Percentiles rank a stretch among this genome's conserved stretches.
phyloP scores from a whole-genome alignment of 805 yeast species.

The Torulaspora indica region DNA sequence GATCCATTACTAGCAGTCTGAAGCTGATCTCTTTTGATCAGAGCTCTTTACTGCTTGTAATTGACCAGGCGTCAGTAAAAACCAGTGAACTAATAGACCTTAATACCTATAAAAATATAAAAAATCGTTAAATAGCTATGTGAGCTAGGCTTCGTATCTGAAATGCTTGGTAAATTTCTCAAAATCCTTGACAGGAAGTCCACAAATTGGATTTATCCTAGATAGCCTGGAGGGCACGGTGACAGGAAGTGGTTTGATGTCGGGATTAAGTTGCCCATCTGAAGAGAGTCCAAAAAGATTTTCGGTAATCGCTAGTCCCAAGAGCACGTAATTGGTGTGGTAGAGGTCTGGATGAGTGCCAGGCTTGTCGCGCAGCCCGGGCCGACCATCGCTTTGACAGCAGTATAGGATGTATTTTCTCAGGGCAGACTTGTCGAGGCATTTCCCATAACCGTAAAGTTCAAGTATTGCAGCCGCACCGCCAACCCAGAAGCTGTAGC shows the following conservation, averaged over 20 bases:
- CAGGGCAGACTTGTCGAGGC: slow-evolving; percentile 54
- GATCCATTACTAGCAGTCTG: slow-evolving; percentile 13
- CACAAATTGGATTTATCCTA: slow-evolving; percentile 54
- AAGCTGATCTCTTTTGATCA: background rate
- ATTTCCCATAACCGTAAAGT: slow-evolving; percentile 25
- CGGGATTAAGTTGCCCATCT: background rate
- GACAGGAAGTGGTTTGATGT: background rate
- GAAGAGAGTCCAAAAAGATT: slow-evolving; percentile 10
- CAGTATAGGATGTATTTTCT: slow-evolving; percentile 66
- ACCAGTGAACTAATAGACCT: background rate
- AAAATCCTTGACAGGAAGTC: slow-evolving; percentile 46
- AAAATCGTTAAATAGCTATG: background rate
- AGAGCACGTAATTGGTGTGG: slow-evolving; percentile 79
- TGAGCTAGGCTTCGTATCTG: slow-evolving; percentile 1
- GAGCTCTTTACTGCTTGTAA: background rate
- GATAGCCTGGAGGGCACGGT: slow-evolving; percentile 11
- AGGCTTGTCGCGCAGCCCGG: slow-evolving; percentile 90
- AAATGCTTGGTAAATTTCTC: slow-evolving; percentile 32
- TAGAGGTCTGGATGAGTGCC: slow-evolving; percentile 75
- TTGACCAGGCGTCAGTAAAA: background rate
- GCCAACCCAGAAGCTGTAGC: slow-evolving; percentile 96
- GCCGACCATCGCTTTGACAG: slow-evolving; percentile 55
- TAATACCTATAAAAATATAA: background rate
- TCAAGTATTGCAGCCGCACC: slow-evolving; percentile 57
- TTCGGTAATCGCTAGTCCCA: slow-evolving; percentile 53